Base-by-base conservation (phyloP, 805 yeast genomes). In the Candida palmyrensis region DNA sequence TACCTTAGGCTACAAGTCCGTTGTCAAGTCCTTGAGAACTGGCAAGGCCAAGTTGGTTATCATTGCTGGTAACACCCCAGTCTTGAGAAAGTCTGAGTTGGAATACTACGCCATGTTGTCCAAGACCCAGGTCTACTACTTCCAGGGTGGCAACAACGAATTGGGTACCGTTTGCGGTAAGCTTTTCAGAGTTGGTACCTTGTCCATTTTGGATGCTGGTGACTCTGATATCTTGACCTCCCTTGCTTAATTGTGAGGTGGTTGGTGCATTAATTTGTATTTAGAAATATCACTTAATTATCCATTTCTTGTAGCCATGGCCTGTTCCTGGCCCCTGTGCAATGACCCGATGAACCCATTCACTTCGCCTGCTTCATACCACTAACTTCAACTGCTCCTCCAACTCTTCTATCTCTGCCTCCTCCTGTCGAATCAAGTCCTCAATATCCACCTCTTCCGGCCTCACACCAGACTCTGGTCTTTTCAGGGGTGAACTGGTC, bases 51-150 rank as follows among this genome's bases (percentile, higher is more conserved):
- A 92, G 86, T 82, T 92, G 71, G 76, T 92, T 68, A 83, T 92
- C 76, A 80, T 92, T 63, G 96, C 99, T 62, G 92, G 94, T 68
- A 92, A 92, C 92, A 92, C 97, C 64, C 98, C 98, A 76, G 95
- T 90, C 62, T 84, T 92, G 73, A 90, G 97, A 83, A 90, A 92
- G 79, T 87, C 97, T 57, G 99, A 92, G 82, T 82, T 92, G 71
- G 98, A 92, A 81, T 92, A 92, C 83, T 92, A 92, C 87, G 97
- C 97, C 65, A 90, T 92, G 98, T 83, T 92, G 71, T 84, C 97
- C 69, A 90, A 89, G 86, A 85, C 96, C 68, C 79, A 78, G 64
- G 82, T 81, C 52, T 89, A 90, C 92, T 94, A 89, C 89, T 92
- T 89, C 95, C 92, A 82, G 75, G 97, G 97, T 79, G 95, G 96